These are phyloP conservation scores for Trichoderma citrinoviride DNA, from an alignment of 2,329 filamentous ascomycete species.

Conservation along the genomic window DNA sequence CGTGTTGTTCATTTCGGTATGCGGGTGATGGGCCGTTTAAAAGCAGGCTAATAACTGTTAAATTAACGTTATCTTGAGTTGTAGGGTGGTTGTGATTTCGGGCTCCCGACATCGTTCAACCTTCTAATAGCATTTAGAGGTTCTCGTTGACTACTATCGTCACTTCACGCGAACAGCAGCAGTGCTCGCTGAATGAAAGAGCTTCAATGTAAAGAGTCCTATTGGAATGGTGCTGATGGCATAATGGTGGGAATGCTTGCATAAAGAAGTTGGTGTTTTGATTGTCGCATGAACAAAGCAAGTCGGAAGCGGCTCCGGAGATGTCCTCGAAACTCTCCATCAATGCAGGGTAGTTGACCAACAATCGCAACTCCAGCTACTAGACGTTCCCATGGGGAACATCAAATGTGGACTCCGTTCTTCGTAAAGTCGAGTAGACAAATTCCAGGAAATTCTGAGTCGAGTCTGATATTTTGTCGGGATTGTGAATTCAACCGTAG, in stretches of 20 bases:
- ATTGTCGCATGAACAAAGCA: neutral
- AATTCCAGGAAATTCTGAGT: no score
- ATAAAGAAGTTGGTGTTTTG: neutral
- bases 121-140: no score
- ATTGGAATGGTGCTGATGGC: neutral
- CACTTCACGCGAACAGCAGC: no score
- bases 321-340: neutral
- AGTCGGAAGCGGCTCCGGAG: neutral
- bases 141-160: no score
- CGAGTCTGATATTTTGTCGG: no score
- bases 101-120: no score
- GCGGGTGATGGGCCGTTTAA: neutral
- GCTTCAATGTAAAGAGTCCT: neutral
- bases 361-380: neutral
- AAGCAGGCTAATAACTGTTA: neutral
- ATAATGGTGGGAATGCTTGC: neutral
- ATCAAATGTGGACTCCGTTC: no score
- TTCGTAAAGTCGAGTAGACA: no score
- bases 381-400: no score
- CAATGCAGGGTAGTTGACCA: neutral
- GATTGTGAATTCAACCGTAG: no score
- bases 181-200: neutral
- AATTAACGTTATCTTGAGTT: neutral
- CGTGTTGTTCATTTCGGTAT: slow-evolving; percentile 12
- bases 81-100: neutral